Conservation (phyloP, 2,329 filamentous ascomycete species). For the Pleurostoma richardsiae region DNA sequence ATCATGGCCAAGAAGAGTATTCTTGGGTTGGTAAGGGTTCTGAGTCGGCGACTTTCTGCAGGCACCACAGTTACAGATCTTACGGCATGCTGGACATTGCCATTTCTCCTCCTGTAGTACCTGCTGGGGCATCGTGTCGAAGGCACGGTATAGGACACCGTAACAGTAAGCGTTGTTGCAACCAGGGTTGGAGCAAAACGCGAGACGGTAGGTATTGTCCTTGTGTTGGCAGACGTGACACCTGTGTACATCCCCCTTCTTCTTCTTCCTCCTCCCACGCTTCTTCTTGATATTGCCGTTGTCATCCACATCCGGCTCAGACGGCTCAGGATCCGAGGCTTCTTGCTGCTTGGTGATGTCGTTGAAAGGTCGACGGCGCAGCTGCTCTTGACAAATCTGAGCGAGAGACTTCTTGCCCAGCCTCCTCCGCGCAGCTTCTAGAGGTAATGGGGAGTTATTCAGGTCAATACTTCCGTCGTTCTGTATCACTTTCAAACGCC, state of each 20-base stretch:
- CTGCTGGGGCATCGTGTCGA: constrained; percentile 80
- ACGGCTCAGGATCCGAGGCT: constrained; percentile 40
- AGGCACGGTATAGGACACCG: constrained; percentile 85
- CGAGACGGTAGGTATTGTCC: constrained; percentile 81
- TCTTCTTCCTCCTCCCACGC: constrained; percentile 49
- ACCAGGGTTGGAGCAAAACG: constrained; percentile 63
- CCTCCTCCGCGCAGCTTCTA: constrained; percentile 64
- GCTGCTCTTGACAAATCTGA: constrained; percentile 89
- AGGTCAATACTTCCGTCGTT: constrained; percentile 64
- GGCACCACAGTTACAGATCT: constrained; percentile 79
- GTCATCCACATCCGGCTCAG: constrained; percentile 56
- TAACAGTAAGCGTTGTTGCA: constrained; percentile 84
- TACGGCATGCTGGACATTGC: constrained; percentile 82
- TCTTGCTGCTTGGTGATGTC: constrained; percentile 65
- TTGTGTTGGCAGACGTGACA: constrained; percentile 84
- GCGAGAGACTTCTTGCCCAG: constrained; percentile 75
- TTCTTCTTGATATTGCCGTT: constrained; percentile 58
- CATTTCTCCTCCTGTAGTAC: constrained; percentile 78
- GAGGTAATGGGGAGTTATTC: constrained; percentile 61
- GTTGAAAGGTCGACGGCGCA: constrained; percentile 73
- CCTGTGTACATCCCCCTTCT: constrained; percentile 47
- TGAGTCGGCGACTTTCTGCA: constrained; percentile 67
- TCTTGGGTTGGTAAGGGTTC: constrained; percentile 78
- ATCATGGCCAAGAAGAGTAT: constrained; percentile 84
- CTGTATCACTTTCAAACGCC: constrained; percentile 73